Evolutionary conservation across 2,329 filamentous ascomycete genomes (phyloP).

Genomic region (Aureobasidium subglaciale): DNA sequence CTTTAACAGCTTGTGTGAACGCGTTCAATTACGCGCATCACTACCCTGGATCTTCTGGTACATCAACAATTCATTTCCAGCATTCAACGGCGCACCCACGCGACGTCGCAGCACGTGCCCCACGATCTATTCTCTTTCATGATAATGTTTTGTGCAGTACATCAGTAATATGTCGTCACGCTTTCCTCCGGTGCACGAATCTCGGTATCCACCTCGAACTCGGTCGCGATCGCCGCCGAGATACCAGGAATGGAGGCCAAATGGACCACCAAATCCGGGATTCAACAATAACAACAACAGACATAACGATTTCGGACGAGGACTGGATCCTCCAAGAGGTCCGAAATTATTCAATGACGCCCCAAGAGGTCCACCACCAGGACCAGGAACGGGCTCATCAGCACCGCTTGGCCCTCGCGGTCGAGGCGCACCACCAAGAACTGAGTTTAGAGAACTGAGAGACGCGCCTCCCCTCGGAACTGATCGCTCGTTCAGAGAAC

Average conservation of each 20-base stretch:
- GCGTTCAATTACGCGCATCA: background rate
- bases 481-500: constrained; percentile 49
- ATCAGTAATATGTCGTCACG: constrained; percentile 18
- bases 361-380: constrained; percentile 29
- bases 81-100: background rate
- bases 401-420: constrained; percentile 50
- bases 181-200: constrained; percentile 19
- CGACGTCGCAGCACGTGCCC: constrained; percentile 3
- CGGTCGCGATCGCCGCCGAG: constrained; percentile 66
- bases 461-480: constrained; percentile 53
- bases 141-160: constrained; percentile 12
- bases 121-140: constrained; percentile 6
- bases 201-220: constrained; percentile 46
- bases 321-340: constrained; percentile 64
- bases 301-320: constrained; percentile 22
- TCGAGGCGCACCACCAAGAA: constrained; percentile 49
- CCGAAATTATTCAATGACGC: constrained; percentile 72
- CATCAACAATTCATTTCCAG: background rate
- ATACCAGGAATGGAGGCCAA: constrained; percentile 64
- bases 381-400: constrained; percentile 23
- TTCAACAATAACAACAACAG: constrained; percentile 21
- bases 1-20: background rate
- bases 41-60: background rate
- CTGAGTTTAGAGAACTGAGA: constrained; percentile 57
- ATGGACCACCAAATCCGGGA: constrained; percentile 39